Evolutionary conservation across 345 rosid genomes (phyloP), one percentile per base, ranked within the genome.

Genomic region (Rhodamnia argentea): DNA sequence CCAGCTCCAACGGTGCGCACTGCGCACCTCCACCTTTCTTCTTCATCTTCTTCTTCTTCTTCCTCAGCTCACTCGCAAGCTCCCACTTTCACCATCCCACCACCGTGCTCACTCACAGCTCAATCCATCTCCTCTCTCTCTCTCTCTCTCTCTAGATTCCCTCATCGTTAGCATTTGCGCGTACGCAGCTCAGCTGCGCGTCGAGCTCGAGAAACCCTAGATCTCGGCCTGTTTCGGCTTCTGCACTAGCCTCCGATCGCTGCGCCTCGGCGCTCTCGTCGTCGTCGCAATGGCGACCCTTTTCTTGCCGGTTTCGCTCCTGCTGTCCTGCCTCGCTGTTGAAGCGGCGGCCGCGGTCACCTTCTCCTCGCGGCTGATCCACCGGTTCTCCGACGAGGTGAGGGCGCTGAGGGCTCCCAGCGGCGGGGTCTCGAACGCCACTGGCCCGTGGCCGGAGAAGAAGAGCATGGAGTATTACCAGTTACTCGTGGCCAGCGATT

Each of bases 311-410:
- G 13, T 20, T 37, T 42, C 52, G 54, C 58, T 86, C 14, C 52
- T 83, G 51, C 54, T 74, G 83, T 52, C 84, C 26, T 60, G 76
- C 58, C 81, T 76, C 76, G 78, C 84, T 27, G 70, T 47, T 56
- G 75, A 57, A 32, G 32, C 81, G 40, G 84, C 82, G 20, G 74
- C 86, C 58, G 88, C 88, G 13, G 85, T 86, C 24, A 86, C 91
- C 13, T 92, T 90, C 88, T 90, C 96, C 14, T 91, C 96, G 20
- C 90, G 89, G 90, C 90, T 96, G 87, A 91, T 95, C 84, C 98
- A 95, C 90, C 89, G 96, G 86, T 96, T 96, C 91, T 96, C 99
- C 44, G 91, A 94, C 64, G 96, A 95, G 87, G 94, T 87, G 10
- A 92, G 88, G 90, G 86, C 90, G 83, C 84, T 90, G 52, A 88